Evolutionary conservation across 2,329 filamentous ascomycete species (phyloP).

Genomic region (Sclerotinia subarctica): DNA sequence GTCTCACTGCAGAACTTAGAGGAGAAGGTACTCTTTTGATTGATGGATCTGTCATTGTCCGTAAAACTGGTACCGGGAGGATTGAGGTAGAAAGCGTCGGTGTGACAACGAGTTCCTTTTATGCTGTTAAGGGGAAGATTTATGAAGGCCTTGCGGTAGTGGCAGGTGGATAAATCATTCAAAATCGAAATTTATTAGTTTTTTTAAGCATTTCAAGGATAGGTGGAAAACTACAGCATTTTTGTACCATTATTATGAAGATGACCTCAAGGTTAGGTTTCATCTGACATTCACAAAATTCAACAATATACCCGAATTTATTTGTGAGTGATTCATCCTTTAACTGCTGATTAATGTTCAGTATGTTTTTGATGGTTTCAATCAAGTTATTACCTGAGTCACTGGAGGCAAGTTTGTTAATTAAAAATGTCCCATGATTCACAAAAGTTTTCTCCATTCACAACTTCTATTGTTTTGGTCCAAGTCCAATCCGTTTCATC

Average conservation of each 20-base stretch:
- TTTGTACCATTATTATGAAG: constrained; percentile 8
- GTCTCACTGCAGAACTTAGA: constrained; percentile 86
- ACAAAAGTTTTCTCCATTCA: constrained; percentile 3
- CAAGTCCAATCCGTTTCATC: background rate
- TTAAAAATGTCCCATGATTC: constrained; percentile 7
- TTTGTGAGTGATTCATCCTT: background rate
- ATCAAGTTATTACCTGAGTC: background rate
- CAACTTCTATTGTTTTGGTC: background rate
- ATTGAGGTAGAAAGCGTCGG: constrained; percentile 84
- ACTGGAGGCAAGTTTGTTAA: background rate
- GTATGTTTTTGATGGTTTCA: background rate
- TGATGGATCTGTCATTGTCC: constrained; percentile 81
- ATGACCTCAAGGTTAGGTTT: constrained; percentile 9
- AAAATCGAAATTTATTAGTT: background rate
- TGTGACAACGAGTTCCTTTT: constrained; percentile 65
- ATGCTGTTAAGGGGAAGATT: constrained; percentile 83
- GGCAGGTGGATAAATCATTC: constrained; percentile 21
- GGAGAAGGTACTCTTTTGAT: constrained; percentile 90
- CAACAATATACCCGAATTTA: background rate
- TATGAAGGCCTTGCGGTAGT: constrained; percentile 94
- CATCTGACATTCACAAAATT: background rate
- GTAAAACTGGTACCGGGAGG: constrained; percentile 80
- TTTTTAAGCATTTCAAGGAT: background rate
- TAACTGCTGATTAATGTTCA: background rate
- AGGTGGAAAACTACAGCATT: constrained; percentile 18